Evolutionary conservation across 129 eudicot species (phyloP), one percentile per base, ranked within the genome.

Genomic region (Smallanthus sonchifolius): DNA sequence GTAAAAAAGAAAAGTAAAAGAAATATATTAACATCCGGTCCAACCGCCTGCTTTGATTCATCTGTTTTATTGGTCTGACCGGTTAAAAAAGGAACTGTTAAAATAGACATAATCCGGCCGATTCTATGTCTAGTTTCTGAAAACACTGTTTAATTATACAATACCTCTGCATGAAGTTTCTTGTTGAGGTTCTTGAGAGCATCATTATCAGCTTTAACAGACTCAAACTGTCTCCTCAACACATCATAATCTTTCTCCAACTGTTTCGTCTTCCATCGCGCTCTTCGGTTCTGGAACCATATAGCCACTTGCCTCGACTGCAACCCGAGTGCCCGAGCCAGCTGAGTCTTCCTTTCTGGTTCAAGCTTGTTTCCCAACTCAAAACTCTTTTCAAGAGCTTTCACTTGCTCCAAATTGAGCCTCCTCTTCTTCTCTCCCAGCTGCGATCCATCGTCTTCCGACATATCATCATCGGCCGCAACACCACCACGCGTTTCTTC

Each of bases 251-350:
- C 96, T 82, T 77, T 92, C 83, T 92, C 97, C 76, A 92, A 75
- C 35, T 92, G 96, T 77, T 92, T 92, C 28, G 98, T 92, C 89
- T 92, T 92, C 98, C 98, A 92, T 56, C 98, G 81, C 17, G 98
- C 98, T 83, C 98, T 87, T 44, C 98, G 77, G 86, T 92, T 92
- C 43, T 92, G 98, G 65, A 92, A 92, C 98, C 98, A 92, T 54
- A 92, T 92, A 1, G 98, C 96, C 1, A 92, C 86, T 75, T 92
- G 98, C 49, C 98, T 79, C 0, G 96, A 96, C 62, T 92, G 98
- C 80, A 92, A 69, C 60, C 92, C 90, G 10, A 92, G 65, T 16
- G 97, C 94, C 72, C 96, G 79, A 65, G 97, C 97, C 72, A 92
- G 51, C 74, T 92, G 97, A 48, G 86, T 79, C 69, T 92, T 92